Evolutionary conservation across 208 protist genomes (phyloP), one percentile per base, ranked within the genome.

Genomic region (Leishmania amazonensis): DNA sequence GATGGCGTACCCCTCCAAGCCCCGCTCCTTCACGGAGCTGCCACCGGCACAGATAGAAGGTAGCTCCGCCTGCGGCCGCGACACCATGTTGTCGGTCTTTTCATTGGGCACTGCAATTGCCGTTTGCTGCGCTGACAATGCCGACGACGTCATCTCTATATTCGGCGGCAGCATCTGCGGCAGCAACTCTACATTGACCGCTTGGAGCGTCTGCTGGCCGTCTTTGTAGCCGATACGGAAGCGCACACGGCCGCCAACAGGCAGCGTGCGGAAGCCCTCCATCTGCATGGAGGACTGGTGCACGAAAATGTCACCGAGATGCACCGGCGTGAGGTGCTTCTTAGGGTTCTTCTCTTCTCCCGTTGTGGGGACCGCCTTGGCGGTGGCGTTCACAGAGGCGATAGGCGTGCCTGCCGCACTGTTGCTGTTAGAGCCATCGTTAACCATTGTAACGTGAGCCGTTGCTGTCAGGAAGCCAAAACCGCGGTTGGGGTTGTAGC

Each of bases 401-500:
- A n/a, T 17, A 40, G 70, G 49, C 1, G 60, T 65, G 53, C 76
- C 67, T 7, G 38, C 65, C 31, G 40, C 60, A 49, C 68, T 80
- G n/a, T 40, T 42, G 9, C 13, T 21, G 49, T 40, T 40, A 35
- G 40, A 65, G 60, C 6, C 31, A 54, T 72, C 79, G 38, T 17
- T 38, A 0, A 17, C 17, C 54, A 57, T 31, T 24, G 54, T 73
- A 3, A 93, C 49, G 53, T 91, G 85, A 51, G 87, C 62, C 1
- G 87, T 89, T 24, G 90, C 90, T 0, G 88, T 91, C 42, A 93
- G 79, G 80, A 93, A 93, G 38, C 90, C 90, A 51, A 93, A 94
- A 28, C 91, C 89, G 40, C 89, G 88, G 64, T 89, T 88, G 0
- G 87, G 91, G 76, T 92, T 93, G 84, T 93, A 94, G 38, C 91